Evolutionary conservation across 78 protist genomes (phyloP), one percentile per base, ranked within the genome.

Genomic region (Isochrysis galbana): DNA sequence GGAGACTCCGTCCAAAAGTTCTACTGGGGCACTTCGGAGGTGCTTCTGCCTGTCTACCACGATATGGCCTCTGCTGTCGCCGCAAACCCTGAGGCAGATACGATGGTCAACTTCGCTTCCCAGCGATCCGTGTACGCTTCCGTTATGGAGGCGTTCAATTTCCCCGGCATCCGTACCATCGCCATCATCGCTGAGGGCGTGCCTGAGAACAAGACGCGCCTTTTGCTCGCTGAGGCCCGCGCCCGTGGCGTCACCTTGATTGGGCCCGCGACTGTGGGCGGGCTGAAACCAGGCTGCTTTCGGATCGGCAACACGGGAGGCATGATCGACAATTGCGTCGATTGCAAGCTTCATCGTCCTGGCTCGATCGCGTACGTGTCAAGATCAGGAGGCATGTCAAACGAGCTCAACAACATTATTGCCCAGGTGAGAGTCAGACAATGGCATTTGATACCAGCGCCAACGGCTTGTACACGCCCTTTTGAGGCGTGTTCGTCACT

Each of bases 261-360:
- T 80, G 99, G 99, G 17, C 99, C 99, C 26, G 98, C 98, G 61
- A 98, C 99, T 0, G 99, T 98, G 72, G 98, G 99, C 44, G 98
- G 98, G 3, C 92, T 97, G 44, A 91, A 97, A 91, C 96, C 99
- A 17, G 99, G 99, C 74, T 91, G 93, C 45, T 98, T 98, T 94
- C 90, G 93, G 48, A 95, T 97, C 91, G 99, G 98, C 25, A 94
- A 98, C 94, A 97, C 99, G 0, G 99, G 97, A 0, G 98, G 98
- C 80, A n/a, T n/a, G n/a, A n/a, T n/a, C n/a, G n/a, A n/a, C n/a
- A n/a, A n/a, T n/a, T n/a, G n/a, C n/a, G n/a, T 14, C 97, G 54
- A 77, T 98, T 32, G 97, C 95, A 96, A 96, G 94, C 94, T 98
- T 34, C 96, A 97, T 78, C 95, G 98, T 39, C 97, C 99, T 2